Base-by-base conservation (phyloP, 2,329 filamentous ascomycete species). In the Claviceps sp. region DNA sequence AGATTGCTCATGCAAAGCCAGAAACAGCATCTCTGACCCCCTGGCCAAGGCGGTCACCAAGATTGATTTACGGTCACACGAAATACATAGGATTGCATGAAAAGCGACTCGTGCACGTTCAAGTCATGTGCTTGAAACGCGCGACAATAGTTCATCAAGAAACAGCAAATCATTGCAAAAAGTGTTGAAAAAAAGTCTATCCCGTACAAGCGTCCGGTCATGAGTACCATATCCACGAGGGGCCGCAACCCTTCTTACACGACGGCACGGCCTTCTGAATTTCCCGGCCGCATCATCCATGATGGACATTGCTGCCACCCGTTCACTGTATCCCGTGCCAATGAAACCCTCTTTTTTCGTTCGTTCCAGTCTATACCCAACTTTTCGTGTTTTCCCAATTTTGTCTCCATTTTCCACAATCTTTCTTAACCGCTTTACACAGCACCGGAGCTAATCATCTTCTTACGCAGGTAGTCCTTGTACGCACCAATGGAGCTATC, bases 401-500 rank as follows among this genome's bases (percentile, higher is more conserved):
- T 34, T 16, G 46, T 52, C 38, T 9, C 51, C 41, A 41, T 43
- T 16, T 38, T 45, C 47, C 56, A 50, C 40, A 47, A 42, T 11
- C 18, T n/a, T 45, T n/a, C 37, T 11, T 11, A 47, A 37, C 53
- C n/a, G 14, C 63, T 77, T 77, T 87, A 94, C 67, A 97, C 89
- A 59, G 88, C 87, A 69, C 91, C 91, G 52, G 81, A 73, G 46
- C 81, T 80, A 65, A 95, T 74, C 93, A 98, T 98, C 88, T 97
- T 97, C 84, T 97, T 97, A 68, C 91, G 85, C 65, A 98, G 80
- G 73, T 96, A 82, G 75, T 94, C 87, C 87, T 98, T 98, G 87
- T 98, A 98, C 55, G 89, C 84, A 61, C 84, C 85, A 65, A 98
- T 98, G 58, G 72, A 75, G 62, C 91, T 91, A 57, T 91, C 84